phyloP scores from a whole-genome alignment of 148 eudicot genomes.

The Rhododendron molle region DNA sequence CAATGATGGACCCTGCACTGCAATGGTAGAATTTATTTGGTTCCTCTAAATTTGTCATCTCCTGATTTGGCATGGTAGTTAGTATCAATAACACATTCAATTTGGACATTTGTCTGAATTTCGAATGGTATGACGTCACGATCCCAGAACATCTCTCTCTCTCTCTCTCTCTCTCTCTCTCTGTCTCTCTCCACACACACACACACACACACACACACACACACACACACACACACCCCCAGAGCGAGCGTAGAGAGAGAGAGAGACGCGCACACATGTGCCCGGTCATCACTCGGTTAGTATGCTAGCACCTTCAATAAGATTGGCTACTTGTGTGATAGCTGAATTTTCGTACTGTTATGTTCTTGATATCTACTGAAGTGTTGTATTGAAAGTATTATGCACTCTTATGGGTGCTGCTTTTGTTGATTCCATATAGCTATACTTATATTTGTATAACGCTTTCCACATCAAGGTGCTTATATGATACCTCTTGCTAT shows the following conservation, averaged over 20 bases:
- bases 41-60: background rate
- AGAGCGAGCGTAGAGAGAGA: background rate
- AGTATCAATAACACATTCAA: background rate
- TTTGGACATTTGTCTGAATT: background rate
- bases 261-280: background rate
- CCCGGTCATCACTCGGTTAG: background rate
- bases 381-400: background rate
- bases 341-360: background rate
- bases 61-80: background rate
- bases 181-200: background rate
- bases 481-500: background rate
- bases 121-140: background rate
- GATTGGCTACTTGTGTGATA: background rate
- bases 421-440: background rate
- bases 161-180: background rate
- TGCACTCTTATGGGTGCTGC: background rate
- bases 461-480: background rate
- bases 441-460: background rate
- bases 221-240: background rate
- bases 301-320: background rate
- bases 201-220: background rate
- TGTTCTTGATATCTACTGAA: background rate
- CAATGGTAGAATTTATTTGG: background rate
- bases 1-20: background rate
- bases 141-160: background rate